Evolutionary conservation across 306 rosid genomes (phyloP), one percentile per base, ranked within the genome.

Genomic region (Glycine latifolia): DNA sequence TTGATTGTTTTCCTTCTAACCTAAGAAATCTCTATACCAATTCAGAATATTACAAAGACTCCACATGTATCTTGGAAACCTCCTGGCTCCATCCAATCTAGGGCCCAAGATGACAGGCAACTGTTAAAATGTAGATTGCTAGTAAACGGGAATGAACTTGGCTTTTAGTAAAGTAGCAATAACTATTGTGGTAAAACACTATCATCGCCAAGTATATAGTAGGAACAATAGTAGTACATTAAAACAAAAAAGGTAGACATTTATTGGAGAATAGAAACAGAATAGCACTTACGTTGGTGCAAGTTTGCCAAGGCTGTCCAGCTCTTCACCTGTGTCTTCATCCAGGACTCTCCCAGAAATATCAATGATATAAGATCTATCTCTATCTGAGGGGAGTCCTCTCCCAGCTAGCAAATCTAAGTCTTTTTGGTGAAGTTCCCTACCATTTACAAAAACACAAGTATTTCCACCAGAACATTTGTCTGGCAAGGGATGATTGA

Each of bases 281-380:
- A 66, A 46, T 33, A 31, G 72, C 48, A 56, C 97, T 92, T 88
- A 96, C 99, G 99, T 96, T 5, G 99, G 99, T 20, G 99, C 99
- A 12, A 96, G 97, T 87, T 91, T 93, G 60, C 99, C 99, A 5
- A 96, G 99, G 91, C 98, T 67, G 71, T 96, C 99, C 48, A 91
- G 76, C 88, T 96, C 99, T 81, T 92, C 97, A 44, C 98, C 98
- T 0, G 92, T 93, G 86, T 96, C 98, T 86, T 89, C 98, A 49
- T 96, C 97, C 41, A 92, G 89, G 70, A 96, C 97, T 87, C 93
- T 89, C 79, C 99, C 99, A 0, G 98, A 92, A 73, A 96, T 96
- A 71, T 96, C 98, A 49, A 96, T 65, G 47, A 93, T 92, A 81
- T 96, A 96, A 54, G 97, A 96, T 82, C 94, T 79, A 55, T 89